These are phyloP conservation scores for Biscogniauxia mediterranea DNA, from an alignment of 2,329 filamentous ascomycete genomes.

Conservation along the genomic window DNA sequence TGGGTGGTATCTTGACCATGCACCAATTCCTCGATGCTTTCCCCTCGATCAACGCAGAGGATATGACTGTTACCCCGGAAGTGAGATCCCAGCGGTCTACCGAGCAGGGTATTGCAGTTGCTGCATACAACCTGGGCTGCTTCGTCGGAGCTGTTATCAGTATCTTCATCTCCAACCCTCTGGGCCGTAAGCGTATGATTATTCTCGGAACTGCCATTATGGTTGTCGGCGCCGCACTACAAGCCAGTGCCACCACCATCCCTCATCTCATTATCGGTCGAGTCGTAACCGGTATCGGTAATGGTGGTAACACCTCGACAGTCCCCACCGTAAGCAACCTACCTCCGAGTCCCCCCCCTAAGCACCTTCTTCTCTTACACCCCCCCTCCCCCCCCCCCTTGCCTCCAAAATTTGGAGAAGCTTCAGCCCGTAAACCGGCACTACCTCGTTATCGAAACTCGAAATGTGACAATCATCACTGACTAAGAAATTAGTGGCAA, in stretches of 20 bases:
- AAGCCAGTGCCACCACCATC: constrained; percentile 41
- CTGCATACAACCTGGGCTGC: constrained; percentile 60
- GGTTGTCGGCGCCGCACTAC: constrained; percentile 51
- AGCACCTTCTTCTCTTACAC: too few species aligned
- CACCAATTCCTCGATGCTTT: constrained; percentile 56
- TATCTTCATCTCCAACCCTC: constrained; percentile 51
- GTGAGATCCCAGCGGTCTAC: constrained; percentile 45
- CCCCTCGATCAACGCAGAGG: constrained; percentile 50
- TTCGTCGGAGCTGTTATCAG: constrained; percentile 49
- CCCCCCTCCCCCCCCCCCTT: too few species aligned
- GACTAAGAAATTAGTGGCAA: constrained; percentile 43
- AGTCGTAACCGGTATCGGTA: constrained; percentile 44
- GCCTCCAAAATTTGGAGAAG: background rate
- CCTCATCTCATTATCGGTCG: constrained; percentile 57
- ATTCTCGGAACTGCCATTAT: constrained; percentile 57
- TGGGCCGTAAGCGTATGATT: constrained; percentile 57
- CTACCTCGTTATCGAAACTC: background rate
- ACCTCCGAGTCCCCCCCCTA: background rate
- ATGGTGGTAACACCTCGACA: constrained; percentile 42
- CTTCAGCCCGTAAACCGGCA: background rate
- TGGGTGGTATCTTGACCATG: constrained; percentile 72
- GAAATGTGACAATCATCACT: background rate
- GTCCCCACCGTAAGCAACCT: constrained; percentile 43
- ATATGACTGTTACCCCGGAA: constrained; percentile 29
- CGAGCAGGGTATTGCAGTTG: constrained; percentile 53